Evolutionary conservation across 2,329 filamentous ascomycete species (phyloP), one percentile per base, ranked within the genome.

Genomic region (Ascomycota sp.): DNA sequence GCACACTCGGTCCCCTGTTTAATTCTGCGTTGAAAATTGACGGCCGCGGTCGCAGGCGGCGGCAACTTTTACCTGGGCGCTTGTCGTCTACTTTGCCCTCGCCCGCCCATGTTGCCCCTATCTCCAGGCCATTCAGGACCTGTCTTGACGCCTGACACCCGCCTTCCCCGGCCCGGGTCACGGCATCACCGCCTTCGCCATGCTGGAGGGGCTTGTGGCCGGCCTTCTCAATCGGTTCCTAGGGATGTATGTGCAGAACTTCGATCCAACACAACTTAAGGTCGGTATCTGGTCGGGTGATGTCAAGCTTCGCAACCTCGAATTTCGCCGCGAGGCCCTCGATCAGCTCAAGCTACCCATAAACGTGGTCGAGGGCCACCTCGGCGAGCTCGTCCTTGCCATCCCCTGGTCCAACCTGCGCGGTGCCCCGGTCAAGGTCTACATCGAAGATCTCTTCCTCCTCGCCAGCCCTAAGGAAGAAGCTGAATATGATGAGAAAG

Each of bases 241-340:
- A 71, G 91, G 89, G 67, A 92, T 95, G 78, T 98, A 98, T 57
- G 86, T 99, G 57, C 84, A 92, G 68, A 95, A 98, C 59, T 98
- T 99, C 54, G 89, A 99, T 56, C 82, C 89, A 35, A 78, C 82
- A 48, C 89, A 98, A 62, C 68, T 99, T 43, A 98, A 98, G 53
- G 84, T 98, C 41, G 89, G 91, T 41, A 98, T 98, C 48, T 98
- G 86, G 89, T 92, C 81, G 16, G 89, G 91, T 46, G 89, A 99
- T 61, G 89, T 98, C 48, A 92, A 92, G 59, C 67, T 99, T 31
- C 75, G 76, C 39, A 76, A 98, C 47, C 74, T 99, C 38, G 80
- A 98, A 59, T 68, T 99, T 32, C 81, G 84, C 36, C 72, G 80
- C 37, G 89, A 98, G 63, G 89, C 89, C 12, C 75, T 99, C 43